Evolutionary conservation across 2,329 filamentous ascomycete genomes (phyloP).

Genomic region (Phyllosticta capitalensis): DNA sequence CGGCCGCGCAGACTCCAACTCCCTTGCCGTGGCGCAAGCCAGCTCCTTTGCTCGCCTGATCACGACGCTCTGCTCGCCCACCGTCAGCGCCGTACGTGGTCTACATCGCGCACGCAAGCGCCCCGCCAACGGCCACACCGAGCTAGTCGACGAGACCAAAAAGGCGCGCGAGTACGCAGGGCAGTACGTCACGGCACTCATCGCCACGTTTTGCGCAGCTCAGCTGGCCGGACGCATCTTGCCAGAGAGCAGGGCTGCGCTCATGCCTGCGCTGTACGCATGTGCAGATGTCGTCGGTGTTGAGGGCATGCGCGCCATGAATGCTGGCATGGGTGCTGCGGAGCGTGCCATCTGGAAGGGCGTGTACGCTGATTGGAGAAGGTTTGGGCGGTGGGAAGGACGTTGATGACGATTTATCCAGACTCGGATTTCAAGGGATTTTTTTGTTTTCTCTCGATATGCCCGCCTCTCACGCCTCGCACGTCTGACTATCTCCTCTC

Average conservation of each 20-base stretch:
- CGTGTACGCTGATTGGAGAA: conserved; percentile 28
- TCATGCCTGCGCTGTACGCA: conserved; percentile 47
- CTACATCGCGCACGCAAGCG: conserved; percentile 22
- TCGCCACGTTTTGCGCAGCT: conserved; percentile 47
- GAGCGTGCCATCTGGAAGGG: conserved; percentile 28
- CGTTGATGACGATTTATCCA: not conserved
- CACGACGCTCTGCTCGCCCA: conserved; percentile 52
- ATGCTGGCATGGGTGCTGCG: conserved; percentile 24
- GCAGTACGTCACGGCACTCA: conserved; percentile 47
- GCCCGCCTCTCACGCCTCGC: not conserved
- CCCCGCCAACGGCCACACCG: conserved; percentile 17
- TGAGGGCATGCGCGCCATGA: conserved; percentile 27
- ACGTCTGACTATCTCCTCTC: not conserved
- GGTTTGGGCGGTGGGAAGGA: conserved; percentile 17
- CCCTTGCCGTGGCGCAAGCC: conserved; percentile 49
- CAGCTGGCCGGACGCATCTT: conserved; percentile 41
- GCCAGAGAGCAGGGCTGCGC: conserved; percentile 44
- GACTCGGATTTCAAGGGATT: not conserved
- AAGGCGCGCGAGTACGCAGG: conserved; percentile 49
- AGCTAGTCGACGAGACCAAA: conserved; percentile 50
- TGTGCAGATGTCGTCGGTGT: conserved; percentile 24
- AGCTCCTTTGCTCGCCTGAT: conserved; percentile 45
- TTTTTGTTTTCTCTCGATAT: not conserved
- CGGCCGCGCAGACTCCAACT: conserved; percentile 45
- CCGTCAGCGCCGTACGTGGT: conserved; percentile 44